Evolutionary conservation across 805 yeast species (phyloP), one percentile per base, ranked within the genome.

Genomic region (Grigorovia transvaalensis): DNA sequence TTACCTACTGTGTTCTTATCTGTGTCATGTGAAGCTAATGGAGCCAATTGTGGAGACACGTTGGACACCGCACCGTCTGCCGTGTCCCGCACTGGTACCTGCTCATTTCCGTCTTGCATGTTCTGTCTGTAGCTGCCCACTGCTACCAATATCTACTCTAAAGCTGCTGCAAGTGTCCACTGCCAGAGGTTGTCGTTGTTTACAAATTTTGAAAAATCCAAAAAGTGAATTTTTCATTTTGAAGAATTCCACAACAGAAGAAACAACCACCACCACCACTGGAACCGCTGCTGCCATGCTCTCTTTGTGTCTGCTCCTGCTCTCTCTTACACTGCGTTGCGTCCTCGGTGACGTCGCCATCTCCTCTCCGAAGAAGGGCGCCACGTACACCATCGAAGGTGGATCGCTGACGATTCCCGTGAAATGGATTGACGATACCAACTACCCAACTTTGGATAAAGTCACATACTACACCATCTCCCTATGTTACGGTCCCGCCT

Each of bases 401-500:
- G 69, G 71, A 13, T 45, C 57, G 1, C 71, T 60, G 0, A 40
- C 57, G 1, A 61, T 74, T 3, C 54, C 59, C 0, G 47, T 74
- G 33, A 44, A 62, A n/a, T 89, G 95, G 83, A 64, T 72, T 15
- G 84, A 81, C 53, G 77, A 77, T 56, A 82, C 77, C 47, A 61
- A 69, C 7, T 56, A 60, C 3, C 85, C 87, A 0, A 55, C 72
- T 0, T 59, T 84, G 46, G 52, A 59, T 1, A 71, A 75, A 9
- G 75, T 79, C 23, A 55, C 66, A 3, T 57, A 69, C 1, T 80
- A 76, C 55, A 71, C 82, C 0, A 70, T 89, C 50, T 65, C 69
- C 6, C 70, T 91, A 50, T 82, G 91, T 67, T 78, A 90, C 1
- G 96, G 96, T 35, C 66, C 81, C 23, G 78, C 80, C 60, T 41